phyloP scores from a whole-genome alignment of 495 filamentous ascomycete species.

The Penicillium taxi region DNA sequence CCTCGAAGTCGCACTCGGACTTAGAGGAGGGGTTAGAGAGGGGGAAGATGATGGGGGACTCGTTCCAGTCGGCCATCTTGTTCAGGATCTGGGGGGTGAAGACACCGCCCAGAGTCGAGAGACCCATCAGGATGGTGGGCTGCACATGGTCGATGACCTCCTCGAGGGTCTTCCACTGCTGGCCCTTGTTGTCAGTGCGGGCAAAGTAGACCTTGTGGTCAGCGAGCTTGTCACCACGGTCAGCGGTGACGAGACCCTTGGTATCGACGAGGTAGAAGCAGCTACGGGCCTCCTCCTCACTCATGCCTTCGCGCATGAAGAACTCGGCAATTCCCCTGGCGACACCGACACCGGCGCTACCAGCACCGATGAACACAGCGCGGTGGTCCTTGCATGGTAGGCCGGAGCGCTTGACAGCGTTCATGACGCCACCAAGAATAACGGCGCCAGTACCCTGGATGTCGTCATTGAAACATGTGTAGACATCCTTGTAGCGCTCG shows the following conservation, averaged over 20 bases:
- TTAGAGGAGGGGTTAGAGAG: slow-evolving; percentile 91
- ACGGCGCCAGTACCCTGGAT: slow-evolving; percentile 98
- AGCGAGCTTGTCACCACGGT: slow-evolving; percentile 88
- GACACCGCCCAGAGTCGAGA: slow-evolving; percentile 88
- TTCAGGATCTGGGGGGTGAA: slow-evolving; percentile 84
- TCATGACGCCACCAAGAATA: slow-evolving; percentile 89
- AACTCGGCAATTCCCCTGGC: slow-evolving; percentile 94
- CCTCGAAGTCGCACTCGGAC: slow-evolving; percentile 94
- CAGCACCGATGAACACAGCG: slow-evolving; percentile 93
- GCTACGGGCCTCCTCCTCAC: slow-evolving; percentile 78
- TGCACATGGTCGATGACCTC: slow-evolving; percentile 89
- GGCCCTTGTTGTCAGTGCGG: slow-evolving; percentile 81
- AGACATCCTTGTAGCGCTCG: slow-evolving; percentile 74
- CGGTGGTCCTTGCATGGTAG: slow-evolving; percentile 84
- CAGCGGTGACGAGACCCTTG: slow-evolving; percentile 86
- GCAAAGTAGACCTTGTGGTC: slow-evolving; percentile 99
- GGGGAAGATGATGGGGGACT: slow-evolving; percentile 82
- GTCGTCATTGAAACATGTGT: slow-evolving; percentile 98
- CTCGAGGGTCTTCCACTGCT: slow-evolving; percentile 82
- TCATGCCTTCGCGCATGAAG: slow-evolving; percentile 87
- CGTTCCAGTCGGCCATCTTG: slow-evolving; percentile 75
- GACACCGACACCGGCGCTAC: slow-evolving; percentile 91
- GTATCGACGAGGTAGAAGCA: slow-evolving; percentile 99
- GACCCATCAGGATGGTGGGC: slow-evolving; percentile 88
- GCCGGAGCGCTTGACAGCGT: slow-evolving; percentile 80